Base-by-base conservation (phyloP, 495 filamentous ascomycete genomes). In the Tuber melanosporum region DNA sequence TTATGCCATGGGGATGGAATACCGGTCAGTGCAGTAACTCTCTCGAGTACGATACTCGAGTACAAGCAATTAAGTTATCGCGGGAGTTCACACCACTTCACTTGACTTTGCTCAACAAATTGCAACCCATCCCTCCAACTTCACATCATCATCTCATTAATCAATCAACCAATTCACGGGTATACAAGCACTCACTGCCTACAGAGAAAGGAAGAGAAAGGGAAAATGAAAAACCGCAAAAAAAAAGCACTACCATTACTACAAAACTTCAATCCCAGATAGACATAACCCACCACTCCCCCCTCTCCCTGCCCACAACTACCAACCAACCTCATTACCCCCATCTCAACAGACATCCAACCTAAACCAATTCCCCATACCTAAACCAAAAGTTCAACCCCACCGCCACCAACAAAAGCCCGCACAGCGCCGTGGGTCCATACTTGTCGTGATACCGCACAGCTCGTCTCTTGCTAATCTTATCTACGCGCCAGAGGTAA, bases 391-490 rank as follows among this genome's bases (percentile, higher is more conserved):
- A 95, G 84, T 94, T 97, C 52, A 96, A 81, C 43, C 88, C 86
- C 43, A 97, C 88, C 12, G 94, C 91, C 0, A 87, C 86, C 26
- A 97, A 87, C 73, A 99, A 85, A 41, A 91, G 88, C 19, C 86
- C 76, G 76, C 93, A 94, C n/a, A 99, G 86, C n/a, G 91, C 82
- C 7, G 87, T 94, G 6, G 95, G 95, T 0, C 95, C 95, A 86
- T 88, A 91, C 79, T 90, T 90, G 83, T 99, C 95, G 83, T 98
- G 94, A 86, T 96, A 98, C 77, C 89, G 92, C 46, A 95, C 93
- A 47, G 91, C 92, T 62, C 89, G 90, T 70, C 95, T 88, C 80
- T 90, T 89, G 79, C 92, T 89, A 83, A 98, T 97, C 78, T 91
- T 92, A 77, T 89, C 86, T 76, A 94, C 93, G 70, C 95, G 89